Evolutionary conservation across 1,139 yeast species (phyloP), one percentile per base, ranked within the genome.

Genomic region (Yamadazyma friedrichii): DNA sequence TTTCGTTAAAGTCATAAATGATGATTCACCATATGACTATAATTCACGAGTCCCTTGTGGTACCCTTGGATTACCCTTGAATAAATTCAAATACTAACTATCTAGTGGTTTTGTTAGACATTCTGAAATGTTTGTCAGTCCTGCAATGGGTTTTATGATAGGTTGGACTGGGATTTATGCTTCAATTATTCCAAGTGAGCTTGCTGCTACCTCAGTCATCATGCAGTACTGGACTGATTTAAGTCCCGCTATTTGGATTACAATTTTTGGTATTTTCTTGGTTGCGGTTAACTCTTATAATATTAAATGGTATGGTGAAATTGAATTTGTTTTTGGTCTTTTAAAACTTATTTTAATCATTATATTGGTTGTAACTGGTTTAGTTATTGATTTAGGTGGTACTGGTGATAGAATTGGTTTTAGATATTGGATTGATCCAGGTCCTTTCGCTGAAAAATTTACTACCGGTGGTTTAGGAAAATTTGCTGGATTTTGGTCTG

Each of bases 401-500:
- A 74, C 63, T 26, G 64, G 64, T 42, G 70, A 69, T 6, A 68
- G 67, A 48, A 56, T 70, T 36, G 76, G 76, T 9, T 64, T 58
- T 20, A 56, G 52, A 42, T 64, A 67, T 52, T 70, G 76, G 76
- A 59, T 55, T 36, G 38, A 61, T 29, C 73, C 74, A 0, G 74
- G 73, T 12, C 61, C 88, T 0, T 70, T 70, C 73, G 66, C 74
- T 68, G 75, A 71, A 45, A 76, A 71, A 51, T 62, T 67, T 39
- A 67, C 77, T 9, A 65, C 73, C 0, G 94, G 93, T 0, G 3
- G 25, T 25, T 15, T 26, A 22, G 95, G 95, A 12, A 67, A 80
- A 47, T 85, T 86, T 54, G 43, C 65, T 55, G 76, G 78, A 68
- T 44, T 87, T 78, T 63, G 84, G 50, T 87, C 87, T 57, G 96